These are phyloP conservation scores for Neofusicoccum sp. DNA, from an alignment of 2,329 filamentous ascomycete species.

Conservation along the genomic window DNA sequence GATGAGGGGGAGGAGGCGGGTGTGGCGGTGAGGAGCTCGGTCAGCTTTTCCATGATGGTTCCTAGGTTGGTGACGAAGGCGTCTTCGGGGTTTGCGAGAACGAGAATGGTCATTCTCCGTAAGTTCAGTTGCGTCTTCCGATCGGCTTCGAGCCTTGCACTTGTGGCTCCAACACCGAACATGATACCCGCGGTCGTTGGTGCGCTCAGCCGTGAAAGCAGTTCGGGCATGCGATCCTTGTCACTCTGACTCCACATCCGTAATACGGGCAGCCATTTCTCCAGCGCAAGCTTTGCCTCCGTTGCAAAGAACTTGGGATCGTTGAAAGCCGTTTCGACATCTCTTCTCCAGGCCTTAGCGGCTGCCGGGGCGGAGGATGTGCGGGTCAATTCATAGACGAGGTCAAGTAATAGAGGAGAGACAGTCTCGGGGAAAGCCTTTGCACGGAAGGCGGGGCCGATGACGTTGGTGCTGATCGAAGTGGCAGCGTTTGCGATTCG, in stretches of 20 bases:
- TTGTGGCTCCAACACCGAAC: constrained; percentile 96
- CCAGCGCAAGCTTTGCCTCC: constrained; percentile 64
- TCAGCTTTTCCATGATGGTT: constrained; percentile 76
- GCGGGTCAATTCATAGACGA: constrained; percentile 76
- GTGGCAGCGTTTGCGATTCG: constrained; percentile 76
- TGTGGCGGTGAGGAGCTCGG: constrained; percentile 83
- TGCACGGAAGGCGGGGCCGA: constrained; percentile 79
- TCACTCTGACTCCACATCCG: constrained; percentile 83
- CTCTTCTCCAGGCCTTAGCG: constrained; percentile 91
- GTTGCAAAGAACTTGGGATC: constrained; percentile 84
- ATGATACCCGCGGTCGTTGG: constrained; percentile 95
- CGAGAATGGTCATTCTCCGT: constrained; percentile 75
- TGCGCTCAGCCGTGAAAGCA: constrained; percentile 75
- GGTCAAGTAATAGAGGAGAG: constrained; percentile 67
- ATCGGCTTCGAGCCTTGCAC: constrained; percentile 91
- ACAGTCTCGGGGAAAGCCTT: constrained; percentile 87
- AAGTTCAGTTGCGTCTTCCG: constrained; percentile 89
- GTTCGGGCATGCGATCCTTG: constrained; percentile 83
- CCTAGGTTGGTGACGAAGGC: constrained; percentile 77
- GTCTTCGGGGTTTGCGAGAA: constrained; percentile 77
- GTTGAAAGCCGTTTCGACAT: constrained; percentile 89
- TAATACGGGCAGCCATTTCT: constrained; percentile 80
- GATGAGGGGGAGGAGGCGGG: constrained; percentile 90
- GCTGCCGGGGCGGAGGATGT: constrained; percentile 64
- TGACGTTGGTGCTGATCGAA: constrained; percentile 80